phyloP scores from a whole-genome alignment of 306 rosid genomes.

The Ammopiptanthus mongolicus region DNA sequence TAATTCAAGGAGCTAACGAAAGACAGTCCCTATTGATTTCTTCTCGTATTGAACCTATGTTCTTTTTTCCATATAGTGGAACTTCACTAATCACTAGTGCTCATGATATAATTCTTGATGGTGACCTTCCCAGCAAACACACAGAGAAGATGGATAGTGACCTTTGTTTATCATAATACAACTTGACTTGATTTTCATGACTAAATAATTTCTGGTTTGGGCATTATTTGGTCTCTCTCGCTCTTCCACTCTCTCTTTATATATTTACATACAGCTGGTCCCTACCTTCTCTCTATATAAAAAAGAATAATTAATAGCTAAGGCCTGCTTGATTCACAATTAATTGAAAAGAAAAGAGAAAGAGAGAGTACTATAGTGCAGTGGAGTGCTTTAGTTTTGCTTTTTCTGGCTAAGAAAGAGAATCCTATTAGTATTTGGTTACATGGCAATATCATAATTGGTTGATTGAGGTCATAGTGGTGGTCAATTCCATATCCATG shows the following conservation, averaged over 20 bases:
- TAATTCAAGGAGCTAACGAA: constrained; percentile 22
- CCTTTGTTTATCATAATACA: constrained; percentile 20
- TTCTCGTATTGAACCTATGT: constrained; percentile 20
- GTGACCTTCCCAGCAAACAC: constrained; percentile 22
- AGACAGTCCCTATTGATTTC: constrained; percentile 25
- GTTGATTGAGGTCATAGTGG: constrained; percentile 35
- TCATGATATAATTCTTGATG: constrained; percentile 33
- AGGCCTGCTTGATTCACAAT: constrained; percentile 20
- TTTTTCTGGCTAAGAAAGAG: constrained; percentile 27
- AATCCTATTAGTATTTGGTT: constrained; percentile 24
- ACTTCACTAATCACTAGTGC: constrained; percentile 26
- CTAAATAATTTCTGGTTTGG: constrained; percentile 27
- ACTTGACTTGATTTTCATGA: constrained; percentile 4
- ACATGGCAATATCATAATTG: constrained; percentile 23
- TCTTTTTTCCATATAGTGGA: constrained; percentile 34
- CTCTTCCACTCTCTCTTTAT: constrained; percentile 4
- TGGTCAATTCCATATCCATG: constrained; percentile 30
- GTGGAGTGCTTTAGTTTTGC: constrained; percentile 36
- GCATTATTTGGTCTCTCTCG: constrained; percentile 38
- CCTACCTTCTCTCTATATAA: constrained; percentile 27
- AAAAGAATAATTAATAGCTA: constrained; percentile 2
- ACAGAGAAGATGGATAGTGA: constrained; percentile 18
- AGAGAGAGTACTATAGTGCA: constrained; percentile 24
- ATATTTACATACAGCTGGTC: constrained; percentile 22
- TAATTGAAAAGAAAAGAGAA: constrained; percentile 21